Base-by-base conservation (phyloP, 192 early-diverging fungal genomes). In the Physocladia obscura region DNA sequence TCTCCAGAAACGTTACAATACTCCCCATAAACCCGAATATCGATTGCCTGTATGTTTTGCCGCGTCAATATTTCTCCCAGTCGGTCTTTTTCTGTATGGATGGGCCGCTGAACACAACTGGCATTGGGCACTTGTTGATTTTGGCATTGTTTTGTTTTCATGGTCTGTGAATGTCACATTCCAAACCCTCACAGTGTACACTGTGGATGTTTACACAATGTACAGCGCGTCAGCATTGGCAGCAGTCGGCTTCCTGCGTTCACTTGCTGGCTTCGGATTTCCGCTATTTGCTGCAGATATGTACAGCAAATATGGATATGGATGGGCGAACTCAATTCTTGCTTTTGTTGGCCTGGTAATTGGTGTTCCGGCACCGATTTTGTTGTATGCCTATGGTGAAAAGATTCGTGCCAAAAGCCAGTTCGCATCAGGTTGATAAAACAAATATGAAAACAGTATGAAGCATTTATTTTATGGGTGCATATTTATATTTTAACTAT, bases 31-130 rank as follows among this genome's bases (percentile, higher is more conserved):
- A 31, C 63, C 63, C 2, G 63, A 67, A 36, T 67, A 67, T 44
- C 47, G 63, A 13, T 34, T 67, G 11, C 63, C 63, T 17, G 35
- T 67, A 22, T 52, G 49, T 4, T 51, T 67, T 49, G 49, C 63
- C 29, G 63, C 49, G 8, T 21, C 63, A 5, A 21, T 67, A 0
- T n/a, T 52, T 1, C 35, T 67, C 13, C 63, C 63, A 11, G 5
- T 67, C 35, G 63, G 63, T n/a, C 63, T 67, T n/a, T 67, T 67
- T 34, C 21, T 67, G 15, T 67, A 67, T 27, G 63, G 63, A 17
- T 67, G 63, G 63, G 13, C 49, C n/a, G 63, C 63, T 34, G 49
- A 67, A 36, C 35, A 67, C 49, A 36, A 24, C 1, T 19, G 21
- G 2, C 63, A 67, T 31, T 67, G 63, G 63, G 35, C 52, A 24